phyloP scores from a whole-genome alignment of 225 moss, liverwort and hornwort genomes.

The Antitrichia curtipendula region DNA sequence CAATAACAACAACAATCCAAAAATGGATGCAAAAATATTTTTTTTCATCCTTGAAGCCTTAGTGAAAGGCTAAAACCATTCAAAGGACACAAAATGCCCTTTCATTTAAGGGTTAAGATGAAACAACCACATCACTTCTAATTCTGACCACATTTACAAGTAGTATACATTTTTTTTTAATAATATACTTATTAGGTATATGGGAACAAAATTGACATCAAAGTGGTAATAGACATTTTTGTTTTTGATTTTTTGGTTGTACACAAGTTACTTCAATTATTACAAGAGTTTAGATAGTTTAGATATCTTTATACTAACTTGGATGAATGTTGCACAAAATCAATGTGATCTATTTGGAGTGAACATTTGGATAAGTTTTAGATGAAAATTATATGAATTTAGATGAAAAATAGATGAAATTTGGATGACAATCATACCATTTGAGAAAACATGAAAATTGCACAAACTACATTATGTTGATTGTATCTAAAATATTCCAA shows the following conservation, averaged over 20 bases:
- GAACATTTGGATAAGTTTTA: not conserved
- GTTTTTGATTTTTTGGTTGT: not conserved
- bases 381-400: too few species aligned
- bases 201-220: not conserved
- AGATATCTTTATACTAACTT: not conserved
- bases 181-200: not conserved
- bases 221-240: not conserved
- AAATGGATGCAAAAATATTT: not conserved
- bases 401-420: too few species aligned
- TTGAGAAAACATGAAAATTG: too few species aligned
- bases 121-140: not conserved
- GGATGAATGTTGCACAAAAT: not conserved
- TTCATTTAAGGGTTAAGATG: not conserved
- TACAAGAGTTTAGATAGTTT: not conserved
- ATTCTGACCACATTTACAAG: accelerated
- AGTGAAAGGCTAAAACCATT: not conserved
- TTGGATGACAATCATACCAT: too few species aligned
- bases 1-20: not conserved
- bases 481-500: too few species aligned
- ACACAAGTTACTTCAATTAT: not conserved
- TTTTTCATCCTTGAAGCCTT: not conserved
- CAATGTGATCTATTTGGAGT: not conserved
- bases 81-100: accelerated
- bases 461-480: too few species aligned
- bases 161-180: not conserved